Base-by-base conservation (phyloP, 75 land plant genomes). In the Pseudotsuga menziesii region DNA sequence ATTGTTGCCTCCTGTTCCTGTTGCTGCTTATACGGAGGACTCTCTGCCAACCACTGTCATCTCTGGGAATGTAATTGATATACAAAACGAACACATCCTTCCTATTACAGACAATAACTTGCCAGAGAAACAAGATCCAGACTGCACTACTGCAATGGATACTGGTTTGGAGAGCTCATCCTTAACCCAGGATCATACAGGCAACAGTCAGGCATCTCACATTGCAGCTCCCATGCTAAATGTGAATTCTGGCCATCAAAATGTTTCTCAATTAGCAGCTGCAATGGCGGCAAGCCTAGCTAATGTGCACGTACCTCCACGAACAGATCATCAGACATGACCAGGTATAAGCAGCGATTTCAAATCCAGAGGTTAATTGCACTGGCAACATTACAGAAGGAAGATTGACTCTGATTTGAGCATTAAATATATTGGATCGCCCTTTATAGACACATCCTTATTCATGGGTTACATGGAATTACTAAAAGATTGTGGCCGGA, bases 211-310 rank as follows among this genome's bases (percentile, higher is more conserved):
- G 25, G 85, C n/a, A n/a, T n/a, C 44, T 32, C 72, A 69, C 13
- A 44, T 69, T 44, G 41, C 72, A 69, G 48, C 25, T 69, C 52
- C 72, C 17, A 41, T 69, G 52, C 72, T 44, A 20, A n/a, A 41
- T 36, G n/a, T 44, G 22, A 69, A 69, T 23, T 41, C 72, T 69
- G 72, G 72, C 22, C 41, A 69, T 41, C 19, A 52, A 36, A 69
- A 85, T 74, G 85, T 73, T 74, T 69, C 80, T 27, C 66, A 78
- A 22, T 74, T 79, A 26, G 85, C 86, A 35, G 75, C 85, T 36
- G 85, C 87, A 29, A 75, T 85, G 78, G 87, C 85, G 13, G 87
- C 87, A 44, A 85, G 85, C 70, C 76, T 85, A 35, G 87, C 85
- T 26, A 58, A 70, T 39, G 79, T 85, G 22, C 57, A 80, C 19